Percentiles rank a stretch among this genome's conserved stretches.
Evolutionary conservation across 768 basidiomycete species (phyloP).

Genomic region (Rubroboletus pulcherrimus): DNA sequence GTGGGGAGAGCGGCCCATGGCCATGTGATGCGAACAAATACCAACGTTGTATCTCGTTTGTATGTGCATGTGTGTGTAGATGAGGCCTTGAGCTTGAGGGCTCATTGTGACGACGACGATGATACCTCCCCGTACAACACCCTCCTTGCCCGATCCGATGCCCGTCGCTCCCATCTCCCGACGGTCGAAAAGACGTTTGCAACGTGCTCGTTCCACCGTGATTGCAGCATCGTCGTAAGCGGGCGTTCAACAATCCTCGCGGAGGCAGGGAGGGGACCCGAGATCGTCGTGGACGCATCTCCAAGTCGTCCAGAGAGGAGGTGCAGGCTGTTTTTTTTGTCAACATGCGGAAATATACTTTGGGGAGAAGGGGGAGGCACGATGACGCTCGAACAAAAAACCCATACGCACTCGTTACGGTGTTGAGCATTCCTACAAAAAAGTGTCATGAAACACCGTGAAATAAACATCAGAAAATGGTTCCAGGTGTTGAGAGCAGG

Average conservation of each 20-base stretch:
- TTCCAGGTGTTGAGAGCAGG: background rate
- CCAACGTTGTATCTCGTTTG: background rate
- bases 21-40: background rate
- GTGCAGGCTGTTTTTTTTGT: slow-evolving; percentile 39
- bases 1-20: background rate
- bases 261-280: slow-evolving; percentile 54
- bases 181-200: slow-evolving; percentile 42
- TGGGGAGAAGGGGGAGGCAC: background rate
- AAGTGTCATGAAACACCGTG: background rate
- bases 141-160: slow-evolving; percentile 44
- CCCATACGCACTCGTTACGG: slow-evolving; percentile 42
- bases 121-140: slow-evolving; percentile 40
- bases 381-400: background rate
- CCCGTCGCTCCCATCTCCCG: slow-evolving; percentile 43
- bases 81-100: too few relatives aligned
- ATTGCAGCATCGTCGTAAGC: slow-evolving; percentile 46
- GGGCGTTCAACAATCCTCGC: slow-evolving; percentile 46
- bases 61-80: background rate
- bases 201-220: slow-evolving; percentile 58
- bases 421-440: slow-evolving; percentile 50
- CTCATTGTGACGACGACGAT: background rate
- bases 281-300: slow-evolving; percentile 44
- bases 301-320: slow-evolving; percentile 47
- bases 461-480: background rate
- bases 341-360: background rate